Evolutionary conservation across 495 filamentous ascomycete genomes (phyloP), one percentile per base, ranked within the genome.

Genomic region (Echria macrotheca): DNA sequence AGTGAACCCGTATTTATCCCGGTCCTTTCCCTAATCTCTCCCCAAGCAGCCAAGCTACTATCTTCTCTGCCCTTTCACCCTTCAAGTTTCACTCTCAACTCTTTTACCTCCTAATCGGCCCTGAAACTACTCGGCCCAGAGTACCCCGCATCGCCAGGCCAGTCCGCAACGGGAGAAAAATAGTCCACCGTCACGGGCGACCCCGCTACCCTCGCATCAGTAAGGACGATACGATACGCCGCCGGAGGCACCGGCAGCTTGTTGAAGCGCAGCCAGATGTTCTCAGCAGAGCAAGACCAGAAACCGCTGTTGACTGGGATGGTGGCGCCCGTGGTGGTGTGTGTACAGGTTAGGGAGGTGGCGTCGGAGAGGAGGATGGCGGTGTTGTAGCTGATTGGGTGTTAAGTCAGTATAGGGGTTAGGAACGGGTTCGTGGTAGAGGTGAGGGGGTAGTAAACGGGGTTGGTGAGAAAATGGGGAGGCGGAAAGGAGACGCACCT

Each of bases 321-420:
- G 36, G 36, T 39, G 36, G 36, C 36, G 12, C 36, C 36, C 36
- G 36, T 39, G n/a, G 36, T 39, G 5, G 36, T 15, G 36, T 39
- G 36, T 8, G 36, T 39, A 18, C 36, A 39, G 4, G 5, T 2
- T n/a, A 19, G 10, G 14, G 36, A n/a, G 36, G 36, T 39, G 17
- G 14, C 18, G 36, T 39, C 36, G 5, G 36, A 39, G 36, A 39
- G 36, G 12, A 19, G 14, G 36, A 39, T 39, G 36, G 2, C 4
- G 17, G 36, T 39, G 2, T n/a, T 18, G 36, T 39, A 39, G 36
- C n/a, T n/a, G n/a, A n/a, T n/a, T n/a, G n/a, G n/a, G n/a, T n/a
- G n/a, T n/a, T n/a, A n/a, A n/a, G n/a, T n/a, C n/a, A n/a, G n/a
- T n/a, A n/a, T n/a, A n/a, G n/a, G n/a, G n/a, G n/a, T n/a, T n/a